Base-by-base conservation (phyloP, 305 asterid genomes). In the Withania somnifera region DNA sequence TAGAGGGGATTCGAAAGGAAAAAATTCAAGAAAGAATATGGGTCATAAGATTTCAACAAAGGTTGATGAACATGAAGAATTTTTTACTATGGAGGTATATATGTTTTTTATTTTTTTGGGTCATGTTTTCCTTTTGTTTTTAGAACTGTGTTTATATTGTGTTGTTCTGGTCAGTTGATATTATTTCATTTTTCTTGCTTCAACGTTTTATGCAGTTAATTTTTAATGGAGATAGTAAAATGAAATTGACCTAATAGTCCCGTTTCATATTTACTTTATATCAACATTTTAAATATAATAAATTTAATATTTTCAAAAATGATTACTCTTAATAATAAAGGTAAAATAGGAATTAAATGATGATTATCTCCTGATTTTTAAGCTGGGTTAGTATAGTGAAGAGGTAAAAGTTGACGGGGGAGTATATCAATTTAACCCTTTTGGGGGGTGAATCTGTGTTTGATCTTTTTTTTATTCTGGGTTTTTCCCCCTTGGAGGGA, bases 81-180 rank as follows among this genome's bases (percentile, higher is more conserved):
- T 87, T 84, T 89, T 91, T 1, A 60, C 84, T 56, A 11, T 84
- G 80, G 68, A 82, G 95, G 91, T 92, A 84, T 80, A 63, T 52
- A 58, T 57, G 1, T 38, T 34, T 83, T 11, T 11, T 58, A 13
- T 28, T 13, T 66, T 1, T 80, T 34, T 9, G 24, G 13, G 38
- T 80, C 47, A 8, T 14, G 5, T 19, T 0, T 63, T 63, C n/a
- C n/a, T 40, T 14, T 7, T 7, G 5, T 36, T 36, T 36, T 36
- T 1, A 45, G 9, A 40, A n/a, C 32, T 60, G 57, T 14, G 38
- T 66, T 0, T 0, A 26, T 50, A 3, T 26, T 80, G 63, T 80
- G 64, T n/a, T n/a, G n/a, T n/a, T n/a, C n/a, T n/a, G n/a, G n/a
- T n/a, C n/a, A 45, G 51, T 63, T 80, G 57, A 28, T 64, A 47